Base-by-base conservation (phyloP, 441 rosid genomes). In the Croton setiger region DNA sequence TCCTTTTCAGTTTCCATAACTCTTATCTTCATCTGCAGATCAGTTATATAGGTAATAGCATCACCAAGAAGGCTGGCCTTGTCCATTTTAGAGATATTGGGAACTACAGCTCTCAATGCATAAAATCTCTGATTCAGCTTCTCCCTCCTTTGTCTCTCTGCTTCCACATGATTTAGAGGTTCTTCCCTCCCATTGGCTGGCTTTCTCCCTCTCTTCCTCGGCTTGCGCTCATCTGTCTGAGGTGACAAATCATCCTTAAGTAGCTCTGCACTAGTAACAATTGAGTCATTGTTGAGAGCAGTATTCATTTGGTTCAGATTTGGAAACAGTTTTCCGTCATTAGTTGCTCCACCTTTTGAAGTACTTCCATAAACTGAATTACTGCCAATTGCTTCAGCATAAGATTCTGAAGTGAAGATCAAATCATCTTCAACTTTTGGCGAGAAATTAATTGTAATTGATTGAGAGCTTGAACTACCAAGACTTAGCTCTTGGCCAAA, bases 101-200 rank as follows among this genome's bases (percentile, higher is more conserved):
- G 99, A 49, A 94, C 99, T 67, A 92, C 97, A 57, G 98, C 98
- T 75, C 99, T 87, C 69, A 94, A 69, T 0, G 99, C 90, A 53
- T 94, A 94, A 78, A 94, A 94, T 73, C 87, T 84, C 88, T 92
- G 99, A 74, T 94, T 94, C 11, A 94, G 86, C 80, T 92, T 94
- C 83, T 94, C 99, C 68, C 99, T 86, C 83, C 99, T 92, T 78
- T 94, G 99, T 5, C 99, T 79, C 83, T 94, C 99, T 4, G 99
- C 99, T 82, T 92, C 98, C 0, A 94, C 99, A 5, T 94, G 99
- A 75, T 92, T 94, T 81, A 94, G 69, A 0, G 99, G 98, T 82
- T 94, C 98, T 78, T 92, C 99, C 74, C 99, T 80, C 9, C 99
- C 98, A 55, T 94, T 94, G 0, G 97, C 98, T 2, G 98, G 98